A percentile compares a stretch with the other conserved stretches of the same genome.
These are phyloP conservation scores for Yarrowia alimentaria DNA, from an alignment of 805 yeast species.

Conservation along the genomic window DNA sequence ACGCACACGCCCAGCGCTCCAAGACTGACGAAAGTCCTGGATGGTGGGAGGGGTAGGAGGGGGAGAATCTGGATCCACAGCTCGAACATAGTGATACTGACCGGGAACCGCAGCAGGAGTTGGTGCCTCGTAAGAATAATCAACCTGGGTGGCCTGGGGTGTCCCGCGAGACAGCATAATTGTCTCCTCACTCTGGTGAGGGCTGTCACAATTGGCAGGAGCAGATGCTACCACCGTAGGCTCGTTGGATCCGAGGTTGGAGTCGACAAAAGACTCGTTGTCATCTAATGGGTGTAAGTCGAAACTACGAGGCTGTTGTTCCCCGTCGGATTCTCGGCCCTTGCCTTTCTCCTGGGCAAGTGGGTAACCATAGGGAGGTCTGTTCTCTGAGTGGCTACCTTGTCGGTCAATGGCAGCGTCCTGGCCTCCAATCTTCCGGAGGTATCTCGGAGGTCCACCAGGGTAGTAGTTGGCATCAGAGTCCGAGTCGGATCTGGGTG, in stretches of 20 bases:
- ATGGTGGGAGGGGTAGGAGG: slow-evolving; percentile 12
- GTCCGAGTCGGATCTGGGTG: no score
- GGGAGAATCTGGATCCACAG: neutral
- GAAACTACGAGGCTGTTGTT: slow-evolving; percentile 4
- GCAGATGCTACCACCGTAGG: slow-evolving; percentile 8
- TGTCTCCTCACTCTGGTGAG: slow-evolving; percentile 11
- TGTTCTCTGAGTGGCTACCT: neutral
- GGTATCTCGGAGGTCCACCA: slow-evolving; percentile 19
- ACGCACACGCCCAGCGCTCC: neutral
- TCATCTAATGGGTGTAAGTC: slow-evolving; percentile 18
- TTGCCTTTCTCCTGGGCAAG: slow-evolving; percentile 10
- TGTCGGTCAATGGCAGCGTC: slow-evolving; percentile 3
- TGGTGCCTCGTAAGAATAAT: no score
- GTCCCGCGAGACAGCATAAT: slow-evolving; percentile 1
- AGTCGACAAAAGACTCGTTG: neutral
- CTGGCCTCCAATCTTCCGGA: slow-evolving; percentile 2
- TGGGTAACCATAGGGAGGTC: slow-evolving; percentile 22
- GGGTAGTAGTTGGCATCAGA: slow-evolving; percentile 11
- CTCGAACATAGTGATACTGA: neutral
- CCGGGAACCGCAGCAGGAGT: no score
- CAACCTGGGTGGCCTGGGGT: neutral
- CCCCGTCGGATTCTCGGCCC: neutral
- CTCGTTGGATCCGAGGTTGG: slow-evolving; percentile 1
- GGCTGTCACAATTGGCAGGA: neutral
- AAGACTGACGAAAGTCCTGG: slow-evolving; percentile 5